These are phyloP conservation scores for Sporothrix luriei DNA, from an alignment of 2,329 filamentous ascomycete genomes.

Conservation along the genomic window DNA sequence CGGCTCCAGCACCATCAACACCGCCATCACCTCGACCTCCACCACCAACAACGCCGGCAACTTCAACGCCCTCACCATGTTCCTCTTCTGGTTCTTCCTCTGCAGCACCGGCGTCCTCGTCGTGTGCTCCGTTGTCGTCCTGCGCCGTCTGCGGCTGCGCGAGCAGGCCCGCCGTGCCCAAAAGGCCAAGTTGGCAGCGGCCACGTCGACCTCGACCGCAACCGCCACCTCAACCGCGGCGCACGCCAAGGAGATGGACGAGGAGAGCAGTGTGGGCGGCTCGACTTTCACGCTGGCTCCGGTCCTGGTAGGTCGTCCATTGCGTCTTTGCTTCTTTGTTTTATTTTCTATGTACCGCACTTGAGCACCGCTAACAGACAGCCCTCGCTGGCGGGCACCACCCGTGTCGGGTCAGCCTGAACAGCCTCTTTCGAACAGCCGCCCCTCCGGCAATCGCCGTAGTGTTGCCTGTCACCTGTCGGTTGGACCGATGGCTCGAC, in stretches of 20 bases:
- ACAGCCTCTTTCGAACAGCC: neutral
- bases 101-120: conserved; percentile 31
- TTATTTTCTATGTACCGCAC: neutral
- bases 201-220: neutral
- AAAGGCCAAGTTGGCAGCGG: neutral
- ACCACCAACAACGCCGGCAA: conserved; percentile 20
- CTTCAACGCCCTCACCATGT: conserved; percentile 33
- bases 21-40: conserved; percentile 17
- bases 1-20: conserved; percentile 10
- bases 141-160: conserved; percentile 32
- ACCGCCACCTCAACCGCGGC: neutral
- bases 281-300: neutral
- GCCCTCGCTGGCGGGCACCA: conserved; percentile 8
- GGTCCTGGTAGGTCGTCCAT: neutral
- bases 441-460: too few species aligned
- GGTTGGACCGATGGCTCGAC: neutral
- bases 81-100: conserved; percentile 36
- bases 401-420: conserved; percentile 2
- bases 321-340: neutral
- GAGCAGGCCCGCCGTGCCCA: conserved; percentile 8
- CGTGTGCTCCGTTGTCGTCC: conserved; percentile 16
- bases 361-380: neutral
- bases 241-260: conserved; percentile 14
- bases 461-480: neutral
- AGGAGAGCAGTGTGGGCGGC: conserved; percentile 15